phyloP scores from a whole-genome alignment of 2,329 filamentous ascomycete genomes.

The Pyrenophora teres region DNA sequence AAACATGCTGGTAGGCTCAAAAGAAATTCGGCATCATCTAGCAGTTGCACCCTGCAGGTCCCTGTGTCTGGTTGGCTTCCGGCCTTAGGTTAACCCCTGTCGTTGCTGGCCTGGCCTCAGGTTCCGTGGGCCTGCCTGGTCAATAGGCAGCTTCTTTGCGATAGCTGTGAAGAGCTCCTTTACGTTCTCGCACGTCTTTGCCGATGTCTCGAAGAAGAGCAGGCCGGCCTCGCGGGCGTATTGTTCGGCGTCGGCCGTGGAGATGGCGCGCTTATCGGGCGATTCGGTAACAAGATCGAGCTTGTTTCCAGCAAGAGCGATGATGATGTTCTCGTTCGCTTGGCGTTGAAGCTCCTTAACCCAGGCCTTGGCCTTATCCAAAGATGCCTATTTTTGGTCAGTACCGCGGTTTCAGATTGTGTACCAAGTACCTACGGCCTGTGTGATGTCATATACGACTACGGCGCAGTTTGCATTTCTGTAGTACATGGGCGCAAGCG shows the following conservation, averaged over 20 bases:
- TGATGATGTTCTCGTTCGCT: slow-evolving; percentile 99
- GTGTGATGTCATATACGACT: slow-evolving; percentile 98
- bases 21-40: slow-evolving; percentile 44
- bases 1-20: background rate
- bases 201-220: slow-evolving; percentile 97
- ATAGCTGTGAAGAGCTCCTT: slow-evolving; percentile 95
- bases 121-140: slow-evolving; percentile 92
- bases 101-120: slow-evolving; percentile 65
- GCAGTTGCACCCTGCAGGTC: slow-evolving; percentile 66
- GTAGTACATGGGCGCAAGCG: slow-evolving; percentile 99
- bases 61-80: slow-evolving; percentile 63
- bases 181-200: slow-evolving; percentile 96
- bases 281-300: slow-evolving; percentile 92
- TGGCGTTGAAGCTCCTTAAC: slow-evolving; percentile 98
- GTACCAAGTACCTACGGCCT: slow-evolving; percentile 73
- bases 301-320: slow-evolving; percentile 93
- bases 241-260: slow-evolving; percentile 87
- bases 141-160: slow-evolving; percentile 94
- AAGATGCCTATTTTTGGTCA: slow-evolving; percentile 69
- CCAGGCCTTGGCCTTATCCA: slow-evolving; percentile 99
- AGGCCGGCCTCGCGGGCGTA: slow-evolving; percentile 93
- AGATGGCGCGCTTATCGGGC: slow-evolving; percentile 92
- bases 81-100: slow-evolving; percentile 69
- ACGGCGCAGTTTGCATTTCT: slow-evolving; percentile 99
- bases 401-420: slow-evolving; percentile 7